phyloP scores from a whole-genome alignment of 805 yeast genomes.

The Saccharomyces mikatae region DNA sequence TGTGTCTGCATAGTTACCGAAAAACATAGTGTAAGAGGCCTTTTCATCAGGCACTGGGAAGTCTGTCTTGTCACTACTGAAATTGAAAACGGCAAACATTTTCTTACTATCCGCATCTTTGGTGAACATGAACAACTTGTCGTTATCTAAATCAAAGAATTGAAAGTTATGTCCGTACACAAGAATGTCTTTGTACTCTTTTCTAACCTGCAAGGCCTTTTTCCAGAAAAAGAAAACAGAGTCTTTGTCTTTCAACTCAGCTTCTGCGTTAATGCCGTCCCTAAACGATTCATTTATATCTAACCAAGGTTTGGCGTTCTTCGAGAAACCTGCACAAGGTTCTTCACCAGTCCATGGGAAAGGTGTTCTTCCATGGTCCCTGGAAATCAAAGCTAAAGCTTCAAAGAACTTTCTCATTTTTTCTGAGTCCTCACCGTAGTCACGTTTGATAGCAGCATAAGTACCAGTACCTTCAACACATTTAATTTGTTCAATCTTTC shows the following conservation, averaged over 20 bases:
- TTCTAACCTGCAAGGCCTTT: background rate
- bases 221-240: background rate
- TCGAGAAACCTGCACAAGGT: background rate
- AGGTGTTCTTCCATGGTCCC: background rate
- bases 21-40: background rate
- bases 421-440: background rate
- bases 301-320: background rate
- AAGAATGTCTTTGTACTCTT: constrained; percentile 38
- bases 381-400: background rate
- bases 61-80: background rate
- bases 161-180: background rate
- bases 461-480: background rate
- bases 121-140: background rate
- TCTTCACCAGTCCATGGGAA: background rate
- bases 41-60: background rate
- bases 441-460: background rate
- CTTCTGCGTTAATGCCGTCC: background rate
- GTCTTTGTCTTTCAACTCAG: background rate
- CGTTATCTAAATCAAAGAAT: background rate
- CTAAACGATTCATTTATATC: background rate
- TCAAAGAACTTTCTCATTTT: background rate
- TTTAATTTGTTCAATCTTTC: background rate
- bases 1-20: background rate
- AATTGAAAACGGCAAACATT: background rate
- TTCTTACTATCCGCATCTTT: background rate